Evolutionary conservation across 805 yeast species (phyloP).

Genomic region (Yamadazyma akitaensis): DNA sequence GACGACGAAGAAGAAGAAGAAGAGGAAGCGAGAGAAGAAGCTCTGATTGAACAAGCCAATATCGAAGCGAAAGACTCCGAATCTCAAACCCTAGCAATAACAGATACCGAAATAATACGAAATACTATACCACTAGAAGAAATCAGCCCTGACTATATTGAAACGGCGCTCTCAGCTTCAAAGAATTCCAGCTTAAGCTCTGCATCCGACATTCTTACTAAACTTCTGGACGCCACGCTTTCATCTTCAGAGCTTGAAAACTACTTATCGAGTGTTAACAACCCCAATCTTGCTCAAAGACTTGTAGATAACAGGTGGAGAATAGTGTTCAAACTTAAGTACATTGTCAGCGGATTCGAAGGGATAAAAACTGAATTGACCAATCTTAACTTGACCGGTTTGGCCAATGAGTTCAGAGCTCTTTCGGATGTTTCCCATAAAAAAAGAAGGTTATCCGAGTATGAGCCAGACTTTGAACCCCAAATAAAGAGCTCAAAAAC

Average conservation of each 20-base stretch:
- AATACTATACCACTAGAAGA: not conserved
- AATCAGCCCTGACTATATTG: not conserved
- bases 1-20: slow-evolving; percentile 22
- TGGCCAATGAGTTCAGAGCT: slow-evolving; percentile 15
- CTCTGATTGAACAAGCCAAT: not conserved
- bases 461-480: not conserved
- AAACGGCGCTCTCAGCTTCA: not conserved
- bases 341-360: slow-evolving; percentile 2
- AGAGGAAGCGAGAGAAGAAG: slow-evolving; percentile 17
- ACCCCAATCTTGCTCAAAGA: not conserved
- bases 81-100: slow-evolving; percentile 17
- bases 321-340: slow-evolving; percentile 52
- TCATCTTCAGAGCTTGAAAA: not conserved
- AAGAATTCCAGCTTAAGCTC: not conserved
- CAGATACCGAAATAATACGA: not conserved
- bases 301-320: slow-evolving; percentile 16
- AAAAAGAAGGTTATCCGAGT: slow-evolving; percentile 17
- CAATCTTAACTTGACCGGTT: slow-evolving; percentile 33
- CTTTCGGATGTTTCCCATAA: slow-evolving; percentile 13
- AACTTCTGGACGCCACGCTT: not conserved
- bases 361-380: slow-evolving; percentile 43
- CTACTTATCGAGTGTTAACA: slow-evolving; percentile 1
- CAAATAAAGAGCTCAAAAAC: not conserved
- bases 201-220: not conserved
- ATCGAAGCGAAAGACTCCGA: not conserved